Base-by-base conservation (phyloP, 2,329 filamentous ascomycete species). In the Alternaria gaisen region DNA sequence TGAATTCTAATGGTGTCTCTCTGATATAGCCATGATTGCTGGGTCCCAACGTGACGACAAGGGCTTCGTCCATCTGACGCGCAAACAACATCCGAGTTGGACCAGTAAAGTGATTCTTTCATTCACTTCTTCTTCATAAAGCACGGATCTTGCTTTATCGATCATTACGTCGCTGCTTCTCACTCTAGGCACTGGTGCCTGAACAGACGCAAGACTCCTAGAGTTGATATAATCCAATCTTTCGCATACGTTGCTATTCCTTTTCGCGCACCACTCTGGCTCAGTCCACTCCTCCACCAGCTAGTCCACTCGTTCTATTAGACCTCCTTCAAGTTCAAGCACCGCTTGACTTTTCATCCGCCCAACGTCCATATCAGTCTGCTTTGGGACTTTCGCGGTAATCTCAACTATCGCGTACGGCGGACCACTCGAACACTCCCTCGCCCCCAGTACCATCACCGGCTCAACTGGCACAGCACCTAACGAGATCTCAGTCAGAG, bases 341-440 rank as follows among this genome's bases (percentile, higher is more conserved):
- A 22, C 28, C 3, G 8, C 4, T 20, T 3, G 9, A 5, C 11
- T 30, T 32, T 9, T 0, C 20, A n/a, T 2, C 4, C 11, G 8
- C 22, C 11, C 11, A 48, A 16, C 20, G 11, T 12, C 6, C 12
- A 1, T 8, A n/a, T 2, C 30, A 0, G 10, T 5, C 30, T 0
- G 10, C 9, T 3, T 2, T 3, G n/a, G 5, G 7, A 24, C 8
- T 12, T 16, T 24, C 32, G 32, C 2, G 11, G 14, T 18, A 1
- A 9, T n/a, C 8, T 1, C 4, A 8, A 10, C 2, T 6, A n/a
- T 50, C 20, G 16, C 18, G 20, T 18, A 5, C 20, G 9, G 4
- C 22, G 14, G 5, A 18, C 9, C 10, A 26, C 24, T 26, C 24
- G 24, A 26, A 26, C 16, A 50, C 1, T n/a, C 14, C 6, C 24